A percentile compares a stretch with the other conserved stretches of the same genome.
Conservation (phyloP, 495 filamentous ascomycete species). For the Tuber microsphaerosporum region DNA sequence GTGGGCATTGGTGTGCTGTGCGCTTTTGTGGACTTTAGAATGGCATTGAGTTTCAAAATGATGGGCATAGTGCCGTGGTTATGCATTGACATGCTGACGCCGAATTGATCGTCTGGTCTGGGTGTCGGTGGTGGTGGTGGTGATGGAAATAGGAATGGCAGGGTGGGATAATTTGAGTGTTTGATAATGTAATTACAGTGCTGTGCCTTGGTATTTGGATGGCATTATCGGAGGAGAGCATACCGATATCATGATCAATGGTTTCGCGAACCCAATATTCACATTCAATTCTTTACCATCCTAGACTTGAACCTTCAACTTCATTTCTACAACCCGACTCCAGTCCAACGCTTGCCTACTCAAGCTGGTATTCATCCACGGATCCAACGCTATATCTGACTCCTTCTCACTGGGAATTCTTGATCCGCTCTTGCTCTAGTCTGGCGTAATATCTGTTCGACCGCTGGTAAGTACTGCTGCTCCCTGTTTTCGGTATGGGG, state of each 20-base stretch:
- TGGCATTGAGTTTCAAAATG: background rate
- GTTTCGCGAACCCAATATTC: background rate
- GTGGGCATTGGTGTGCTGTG: background rate
- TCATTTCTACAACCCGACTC: constrained; percentile 1
- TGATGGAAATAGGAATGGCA: background rate
- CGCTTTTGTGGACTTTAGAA: background rate
- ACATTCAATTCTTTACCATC: background rate
- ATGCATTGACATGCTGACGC: background rate
- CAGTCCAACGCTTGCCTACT: background rate
- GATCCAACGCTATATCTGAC: background rate
- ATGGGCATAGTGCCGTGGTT: background rate
- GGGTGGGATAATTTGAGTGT: background rate
- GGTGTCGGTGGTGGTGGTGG: background rate
- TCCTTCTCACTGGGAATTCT: constrained; percentile 19
- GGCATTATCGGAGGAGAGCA: background rate
- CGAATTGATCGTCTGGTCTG: background rate
- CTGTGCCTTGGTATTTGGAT: background rate
- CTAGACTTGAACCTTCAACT: background rate
- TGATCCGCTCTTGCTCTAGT: constrained; percentile 56
- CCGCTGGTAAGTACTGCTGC: constrained; percentile 4
- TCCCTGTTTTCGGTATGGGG: background rate
- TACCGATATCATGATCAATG: background rate
- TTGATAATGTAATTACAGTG: constrained; percentile 2
- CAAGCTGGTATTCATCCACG: constrained; percentile 3
- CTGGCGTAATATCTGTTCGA: constrained; percentile 57